Conservation (phyloP, 441 rosid genomes). For the Aleurites moluccanus region DNA sequence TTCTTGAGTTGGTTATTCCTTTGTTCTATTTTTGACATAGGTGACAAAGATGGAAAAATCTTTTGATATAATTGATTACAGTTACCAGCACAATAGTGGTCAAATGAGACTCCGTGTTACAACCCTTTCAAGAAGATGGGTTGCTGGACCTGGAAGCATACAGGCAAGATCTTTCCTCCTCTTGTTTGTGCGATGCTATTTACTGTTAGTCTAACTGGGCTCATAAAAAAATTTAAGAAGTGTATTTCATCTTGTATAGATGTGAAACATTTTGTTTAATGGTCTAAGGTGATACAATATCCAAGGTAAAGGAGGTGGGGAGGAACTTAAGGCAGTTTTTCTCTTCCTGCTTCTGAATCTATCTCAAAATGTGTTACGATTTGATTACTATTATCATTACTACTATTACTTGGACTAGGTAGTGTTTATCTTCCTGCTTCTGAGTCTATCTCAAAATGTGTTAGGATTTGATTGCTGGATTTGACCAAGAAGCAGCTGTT, state of each 20-base stretch:
- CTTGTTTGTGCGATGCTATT: slow-evolving; percentile 14
- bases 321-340: neutral
- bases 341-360: too few relatives aligned
- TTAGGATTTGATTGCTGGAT: slow-evolving; percentile 88
- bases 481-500: slow-evolving; percentile 99
- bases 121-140: slow-evolving; percentile 95
- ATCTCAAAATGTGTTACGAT: too few relatives aligned
- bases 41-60: slow-evolving; percentile 17
- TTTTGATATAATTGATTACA: slow-evolving; percentile 36
- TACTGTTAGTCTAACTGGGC: slow-evolving; percentile 7
- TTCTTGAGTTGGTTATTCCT: slow-evolving; percentile 22
- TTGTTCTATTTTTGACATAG: slow-evolving; percentile 18
- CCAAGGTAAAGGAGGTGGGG: neutral
- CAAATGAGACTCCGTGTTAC: slow-evolving; percentile 92
- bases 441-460: slow-evolving; percentile 25
- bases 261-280: neutral
- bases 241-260: too few relatives aligned
- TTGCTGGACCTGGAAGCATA: slow-evolving; percentile 72
- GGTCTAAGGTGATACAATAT: neutral
- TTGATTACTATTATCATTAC: too few relatives aligned
- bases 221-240: neutral
- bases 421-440: slow-evolving; percentile 10
- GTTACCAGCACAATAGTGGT: slow-evolving; percentile 85
- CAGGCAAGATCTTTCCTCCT: slow-evolving; percentile 60
- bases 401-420: too few relatives aligned